Evolutionary conservation across 768 basidiomycete species (phyloP), one percentile per base, ranked within the genome.

Genomic region (Lactifluus piperatus): DNA sequence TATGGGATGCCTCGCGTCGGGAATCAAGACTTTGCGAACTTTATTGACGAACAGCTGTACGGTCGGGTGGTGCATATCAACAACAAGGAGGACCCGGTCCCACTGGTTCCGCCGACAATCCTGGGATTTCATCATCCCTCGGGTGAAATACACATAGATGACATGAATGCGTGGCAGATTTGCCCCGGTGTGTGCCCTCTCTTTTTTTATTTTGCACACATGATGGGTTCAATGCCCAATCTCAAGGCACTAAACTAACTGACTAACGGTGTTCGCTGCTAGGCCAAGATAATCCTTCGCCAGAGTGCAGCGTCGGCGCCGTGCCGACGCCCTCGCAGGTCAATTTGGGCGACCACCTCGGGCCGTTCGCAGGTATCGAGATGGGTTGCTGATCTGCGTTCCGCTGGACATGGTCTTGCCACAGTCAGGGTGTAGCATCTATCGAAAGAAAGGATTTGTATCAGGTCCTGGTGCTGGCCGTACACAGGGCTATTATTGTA

Each of bases 181-280:
- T 87, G 85, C 62, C 76, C 82, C 7, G 81, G 82, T 77, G 18
- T 3, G 59, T 50, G n/a, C n/a, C n/a, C n/a, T n/a, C n/a, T n/a
- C n/a, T n/a, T n/a, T n/a, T n/a, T n/a, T n/a, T n/a, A n/a, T n/a
- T n/a, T n/a, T n/a, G n/a, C n/a, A n/a, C n/a, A n/a, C n/a, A n/a
- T n/a, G n/a, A n/a, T n/a, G n/a, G n/a, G n/a, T n/a, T n/a, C n/a
- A n/a, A n/a, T n/a, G n/a, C n/a, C n/a, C n/a, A n/a, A 9, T 20
- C 39, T 1, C n/a, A n/a, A n/a, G n/a, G n/a, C n/a, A 30, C 34
- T 58, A 36, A n/a, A n/a, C n/a, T n/a, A n/a, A n/a, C n/a, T n/a
- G n/a, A n/a, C n/a, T n/a, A n/a, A n/a, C n/a, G n/a, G n/a, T n/a
- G n/a, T n/a, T n/a, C n/a, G n/a, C n/a, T n/a, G n/a, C n/a, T n/a